phyloP scores from a whole-genome alignment of 352 stramenopile genomes.

The Heterotrichella gracilis region DNA sequence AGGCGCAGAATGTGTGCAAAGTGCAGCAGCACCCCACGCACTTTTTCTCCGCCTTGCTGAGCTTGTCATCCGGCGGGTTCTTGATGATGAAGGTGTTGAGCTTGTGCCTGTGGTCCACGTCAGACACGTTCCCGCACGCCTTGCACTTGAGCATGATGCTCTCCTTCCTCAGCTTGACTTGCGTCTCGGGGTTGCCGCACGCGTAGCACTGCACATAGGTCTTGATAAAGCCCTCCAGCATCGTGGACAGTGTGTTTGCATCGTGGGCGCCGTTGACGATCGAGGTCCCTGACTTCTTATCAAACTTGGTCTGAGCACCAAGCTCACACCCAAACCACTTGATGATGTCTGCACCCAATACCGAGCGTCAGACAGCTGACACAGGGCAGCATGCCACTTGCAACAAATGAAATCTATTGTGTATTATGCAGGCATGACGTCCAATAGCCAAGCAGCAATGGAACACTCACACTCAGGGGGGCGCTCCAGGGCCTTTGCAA shows the following conservation, averaged over 20 bases:
- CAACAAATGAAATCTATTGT: neutral
- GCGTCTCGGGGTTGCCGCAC: conserved; percentile 78
- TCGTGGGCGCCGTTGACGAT: conserved; percentile 82
- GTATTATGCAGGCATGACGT: conserved; percentile 17
- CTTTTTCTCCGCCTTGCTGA: conserved; percentile 32
- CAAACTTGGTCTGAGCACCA: conserved; percentile 81
- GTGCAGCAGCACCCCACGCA: too few relatives aligned
- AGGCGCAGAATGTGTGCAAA: too few relatives aligned
- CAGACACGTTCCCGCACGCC: conserved; percentile 47
- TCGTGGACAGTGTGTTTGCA: conserved; percentile 49
- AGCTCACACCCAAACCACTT: conserved; percentile 97
- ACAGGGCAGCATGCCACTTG: neutral
- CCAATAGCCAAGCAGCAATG: too few relatives aligned
- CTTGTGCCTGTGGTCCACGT: conserved; percentile 41
- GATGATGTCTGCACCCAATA: conserved; percentile 87
- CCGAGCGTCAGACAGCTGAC: conserved; percentile 23
- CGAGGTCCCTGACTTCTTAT: conserved; percentile 60
- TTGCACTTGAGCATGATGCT: conserved; percentile 88
- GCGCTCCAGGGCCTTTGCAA: conserved; percentile 60
- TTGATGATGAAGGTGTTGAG: conserved; percentile 80
- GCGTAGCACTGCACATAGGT: conserved; percentile 78
- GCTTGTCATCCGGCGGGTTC: too few relatives aligned
- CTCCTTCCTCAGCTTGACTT: conserved; percentile 98
- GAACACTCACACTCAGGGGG: too few relatives aligned
- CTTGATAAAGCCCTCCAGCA: conserved; percentile 90